These are phyloP conservation scores for Lophiotrema nucula DNA, from an alignment of 495 filamentous ascomycete genomes.

Conservation along the genomic window DNA sequence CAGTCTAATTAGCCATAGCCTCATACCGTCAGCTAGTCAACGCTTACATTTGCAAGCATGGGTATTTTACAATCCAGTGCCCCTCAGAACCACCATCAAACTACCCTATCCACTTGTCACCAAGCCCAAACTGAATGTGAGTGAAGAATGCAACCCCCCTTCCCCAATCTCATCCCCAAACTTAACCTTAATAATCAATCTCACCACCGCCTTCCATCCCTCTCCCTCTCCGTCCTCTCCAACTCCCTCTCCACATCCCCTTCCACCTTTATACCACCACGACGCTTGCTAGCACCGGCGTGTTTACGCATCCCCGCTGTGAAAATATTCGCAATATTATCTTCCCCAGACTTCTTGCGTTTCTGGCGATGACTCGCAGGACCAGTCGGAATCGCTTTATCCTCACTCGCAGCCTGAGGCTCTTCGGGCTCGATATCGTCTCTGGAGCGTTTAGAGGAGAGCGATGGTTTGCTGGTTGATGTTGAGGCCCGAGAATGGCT, in stretches of 20 bases:
- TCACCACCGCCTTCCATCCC: constrained; percentile 13
- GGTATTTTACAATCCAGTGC: too few species aligned
- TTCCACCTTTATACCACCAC: constrained; percentile 20
- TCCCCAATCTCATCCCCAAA: too few species aligned
- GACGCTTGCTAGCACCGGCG: background rate
- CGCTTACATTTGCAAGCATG: too few species aligned
- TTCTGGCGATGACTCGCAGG: constrained; percentile 18
- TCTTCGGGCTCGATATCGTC: constrained; percentile 10
- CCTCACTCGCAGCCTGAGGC: background rate
- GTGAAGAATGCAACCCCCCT: too few species aligned
- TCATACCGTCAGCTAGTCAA: too few species aligned
- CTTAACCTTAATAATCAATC: too few species aligned
- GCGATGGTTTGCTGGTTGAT: background rate
- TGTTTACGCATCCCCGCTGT: constrained; percentile 10
- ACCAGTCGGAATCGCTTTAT: background rate
- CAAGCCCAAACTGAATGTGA: too few species aligned
- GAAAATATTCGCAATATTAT: constrained; percentile 13
- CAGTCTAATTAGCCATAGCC: too few species aligned
- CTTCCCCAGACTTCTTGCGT: constrained; percentile 12
- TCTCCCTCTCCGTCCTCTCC: constrained; percentile 24
- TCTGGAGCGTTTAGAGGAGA: constrained; percentile 12
- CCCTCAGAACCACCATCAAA: too few species aligned
- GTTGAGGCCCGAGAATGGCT: background rate
- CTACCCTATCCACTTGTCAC: too few species aligned
- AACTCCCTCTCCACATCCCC: constrained; percentile 21